A percentile compares a stretch with the other conserved stretches of the same genome.
phyloP scores from a whole-genome alignment of 1,284 basidiomycete genomes.

The Butyriboletus appendiculatus region DNA sequence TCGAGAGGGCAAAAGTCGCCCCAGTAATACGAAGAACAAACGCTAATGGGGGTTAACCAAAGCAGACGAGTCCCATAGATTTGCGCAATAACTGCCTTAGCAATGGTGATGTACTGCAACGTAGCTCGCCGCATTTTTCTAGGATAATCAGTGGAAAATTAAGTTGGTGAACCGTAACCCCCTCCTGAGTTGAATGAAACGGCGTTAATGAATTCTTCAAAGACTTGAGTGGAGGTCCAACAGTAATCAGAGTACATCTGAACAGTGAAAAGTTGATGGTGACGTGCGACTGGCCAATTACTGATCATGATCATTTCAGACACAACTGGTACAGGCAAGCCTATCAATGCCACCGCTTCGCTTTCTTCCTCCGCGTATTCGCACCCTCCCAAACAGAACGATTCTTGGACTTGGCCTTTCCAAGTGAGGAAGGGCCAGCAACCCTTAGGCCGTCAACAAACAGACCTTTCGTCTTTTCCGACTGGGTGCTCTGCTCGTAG shows the following conservation, averaged over 20 bases:
- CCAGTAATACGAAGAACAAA: not conserved
- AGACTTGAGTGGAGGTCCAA: not conserved
- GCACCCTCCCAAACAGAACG: slow-evolving; percentile 29
- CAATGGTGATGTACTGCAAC: not conserved
- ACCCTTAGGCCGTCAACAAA: slow-evolving; percentile 25
- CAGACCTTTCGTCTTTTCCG: slow-evolving; percentile 22
- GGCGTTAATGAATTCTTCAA: not conserved
- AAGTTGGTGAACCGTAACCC: not conserved
- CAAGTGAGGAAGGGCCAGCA: slow-evolving; percentile 18
- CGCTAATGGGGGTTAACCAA: not conserved
- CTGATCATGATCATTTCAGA: not conserved
- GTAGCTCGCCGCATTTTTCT: not conserved
- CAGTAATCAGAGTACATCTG: not conserved
- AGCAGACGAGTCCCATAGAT: not conserved
- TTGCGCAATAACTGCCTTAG: not conserved
- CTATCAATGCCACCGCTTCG: slow-evolving; percentile 24
- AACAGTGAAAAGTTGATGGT: not conserved
- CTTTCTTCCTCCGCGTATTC: slow-evolving; percentile 13
- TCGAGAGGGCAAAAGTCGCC: not conserved
- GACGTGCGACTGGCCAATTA: not conserved
- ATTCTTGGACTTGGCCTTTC: slow-evolving; percentile 25
- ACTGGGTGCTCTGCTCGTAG: slow-evolving; percentile 17
- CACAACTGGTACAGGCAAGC: not conserved
- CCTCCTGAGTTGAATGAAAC: not conserved
- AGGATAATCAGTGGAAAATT: not conserved